These are phyloP conservation scores for Hapsidospora chrysogenum DNA, from an alignment of 495 filamentous ascomycete genomes.

Conservation along the genomic window DNA sequence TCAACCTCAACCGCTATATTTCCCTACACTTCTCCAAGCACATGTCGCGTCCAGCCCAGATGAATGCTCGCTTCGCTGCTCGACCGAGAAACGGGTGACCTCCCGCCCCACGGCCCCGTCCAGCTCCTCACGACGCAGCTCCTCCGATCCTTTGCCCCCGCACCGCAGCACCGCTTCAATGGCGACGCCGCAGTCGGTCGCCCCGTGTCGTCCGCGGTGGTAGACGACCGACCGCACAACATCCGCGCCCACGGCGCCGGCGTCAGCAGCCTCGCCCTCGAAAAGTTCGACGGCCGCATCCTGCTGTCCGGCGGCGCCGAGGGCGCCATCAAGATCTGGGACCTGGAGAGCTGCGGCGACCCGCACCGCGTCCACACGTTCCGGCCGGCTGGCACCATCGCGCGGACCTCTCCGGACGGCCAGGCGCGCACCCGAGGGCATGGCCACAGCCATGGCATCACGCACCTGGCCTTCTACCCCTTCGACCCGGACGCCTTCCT, in stretches of 20 bases:
- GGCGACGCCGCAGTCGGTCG: conserved; percentile 26
- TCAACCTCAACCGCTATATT: too few relatives aligned
- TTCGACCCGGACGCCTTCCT: conserved; percentile 70
- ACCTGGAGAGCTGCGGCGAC: conserved; percentile 43
- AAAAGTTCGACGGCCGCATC: conserved; percentile 61
- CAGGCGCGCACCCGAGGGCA: conserved; percentile 2
- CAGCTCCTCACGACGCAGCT: conserved; percentile 43
- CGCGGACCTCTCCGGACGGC: too few relatives aligned
- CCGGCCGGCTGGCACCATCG: conserved; percentile 23
- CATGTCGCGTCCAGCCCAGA: too few relatives aligned
- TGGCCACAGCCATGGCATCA: conserved; percentile 63
- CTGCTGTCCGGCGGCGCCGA: conserved; percentile 73
- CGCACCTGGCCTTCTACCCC: conserved; percentile 74
- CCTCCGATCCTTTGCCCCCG: conserved; percentile 35
- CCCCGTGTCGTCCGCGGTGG: conserved; percentile 6
- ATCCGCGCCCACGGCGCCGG: conserved; percentile 55
- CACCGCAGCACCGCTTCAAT: conserved; percentile 49
- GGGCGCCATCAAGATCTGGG: conserved; percentile 58
- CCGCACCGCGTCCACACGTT: conserved; percentile 24
- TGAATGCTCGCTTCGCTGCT: conserved; percentile 74
- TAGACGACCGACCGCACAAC: conserved; percentile 8
- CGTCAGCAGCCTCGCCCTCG: conserved; percentile 57
- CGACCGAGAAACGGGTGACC: conserved; percentile 49
- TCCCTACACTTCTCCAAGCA: too few relatives aligned
- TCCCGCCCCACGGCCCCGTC: conserved; percentile 43